Evolutionary conservation across 805 yeast genomes (phyloP), one percentile per base, ranked within the genome.

Genomic region (Suhomyces prunicola): DNA sequence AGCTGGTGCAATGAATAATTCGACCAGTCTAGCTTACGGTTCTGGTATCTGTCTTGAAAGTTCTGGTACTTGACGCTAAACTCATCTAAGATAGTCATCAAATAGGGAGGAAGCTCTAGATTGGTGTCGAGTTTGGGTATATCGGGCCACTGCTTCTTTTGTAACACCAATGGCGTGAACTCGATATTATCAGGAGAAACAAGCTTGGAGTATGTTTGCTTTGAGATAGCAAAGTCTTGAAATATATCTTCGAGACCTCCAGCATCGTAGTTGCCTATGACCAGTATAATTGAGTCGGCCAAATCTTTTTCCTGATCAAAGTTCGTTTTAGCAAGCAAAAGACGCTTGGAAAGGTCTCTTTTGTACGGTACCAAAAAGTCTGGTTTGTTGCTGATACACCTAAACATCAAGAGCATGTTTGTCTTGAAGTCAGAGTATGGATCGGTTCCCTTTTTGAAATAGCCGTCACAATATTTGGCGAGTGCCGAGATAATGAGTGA

Each of bases 1-100:
- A 79, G 53, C 54, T 76, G 77, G 50, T 79, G 82, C 15, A 78
- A 61, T 15, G 73, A 66, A 47, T 68, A 72, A 49, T 63, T 65
- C 33, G 64, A 67, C 83, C 83, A 79, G 54, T 76, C 73, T 13
- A 77, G 61, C 3, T 51, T 62, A 50, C 66, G 70, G 44, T 57
- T 61, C 45, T 63, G 59, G 36, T 56, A 54, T 26, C 62, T 62
- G 10, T 62, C 68, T 26, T 63, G 63, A 17, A 54, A 49, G 6
- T 42, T 47, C 19, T 59, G 54, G 51, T 69, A 71, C 5, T 52
- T 36, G 2, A 51, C 54, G 6, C 60, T 55, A 47, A 72, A 72
- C 8, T 55, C 54, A 15, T 56, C 55, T 12, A 75, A 48, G 1
- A 59, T 35, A 5, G 31, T 41, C 7, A 51, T 39, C 17, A 74